Base-by-base conservation (phyloP, 2,329 filamentous ascomycete genomes). In the Penicillium sp. region DNA sequence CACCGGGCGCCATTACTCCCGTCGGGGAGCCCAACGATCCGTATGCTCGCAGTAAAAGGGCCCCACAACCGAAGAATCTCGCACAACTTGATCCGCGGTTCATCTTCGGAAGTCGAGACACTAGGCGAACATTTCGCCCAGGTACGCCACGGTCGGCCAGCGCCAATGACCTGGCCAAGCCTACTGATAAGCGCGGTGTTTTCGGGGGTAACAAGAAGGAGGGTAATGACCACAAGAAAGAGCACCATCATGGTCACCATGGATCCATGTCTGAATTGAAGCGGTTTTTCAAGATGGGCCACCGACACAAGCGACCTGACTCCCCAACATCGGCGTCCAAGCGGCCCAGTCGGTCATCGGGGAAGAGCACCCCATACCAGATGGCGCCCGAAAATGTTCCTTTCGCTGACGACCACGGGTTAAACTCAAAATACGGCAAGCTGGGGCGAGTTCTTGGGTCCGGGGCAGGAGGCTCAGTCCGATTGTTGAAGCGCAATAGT, bases 261-360 rank as follows among this genome's bases (percentile, higher is more conserved):
- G 80, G 84, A 14, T 95, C 92, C 4, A 96, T 96, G 84, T 82
- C 85, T 3, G 90, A 96, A 55, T 67, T 98, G 44, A 95, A 95
- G 68, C 78, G 92, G n/a, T 98, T 98, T 62, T 94, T 98, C 72
- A 92, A 69, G 82, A 64, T 80, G 35, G 76, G 78, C 2, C 75
- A 80, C 50, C 87, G 86, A 57, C 66, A 74, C 43, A 81, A 82
- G 54, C 70, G 74, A 17, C 59, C 64, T 10, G 74, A 80, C 41
- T 87, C 84, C 48, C 78, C 84, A 18, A 61, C 69, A 3, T 74
- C 82, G 3, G 68, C 73, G 4, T 47, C 81, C 1, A 81, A 81
- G 5, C 75, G 76, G 50, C 63, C 67, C 8, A 66, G 56, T 25
- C 70, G 76, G 6, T 73, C 77, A 10, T 59, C 69, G 11, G 70